Conservation (phyloP, 495 filamentous ascomycete species). For the Xylona heveae region DNA sequence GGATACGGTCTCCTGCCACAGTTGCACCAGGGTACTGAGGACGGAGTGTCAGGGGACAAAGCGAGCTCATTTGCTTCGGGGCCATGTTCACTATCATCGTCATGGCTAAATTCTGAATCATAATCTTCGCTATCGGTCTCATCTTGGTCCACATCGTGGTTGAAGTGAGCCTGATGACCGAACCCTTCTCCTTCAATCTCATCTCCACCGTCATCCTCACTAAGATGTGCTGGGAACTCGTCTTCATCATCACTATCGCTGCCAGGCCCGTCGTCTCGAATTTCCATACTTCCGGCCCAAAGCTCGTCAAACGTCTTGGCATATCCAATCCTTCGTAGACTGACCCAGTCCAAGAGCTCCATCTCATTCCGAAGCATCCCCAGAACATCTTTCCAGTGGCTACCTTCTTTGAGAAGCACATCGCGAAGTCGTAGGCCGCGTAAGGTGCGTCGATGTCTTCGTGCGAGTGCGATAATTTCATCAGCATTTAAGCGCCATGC, state of each 20-base stretch:
- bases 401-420: slow-evolving; percentile 33
- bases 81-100: slow-evolving; percentile 13
- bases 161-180: no score
- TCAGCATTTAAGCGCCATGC: slow-evolving; percentile 36
- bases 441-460: slow-evolving; percentile 32
- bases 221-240: slow-evolving; percentile 6
- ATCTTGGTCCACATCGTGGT: slow-evolving; percentile 10
- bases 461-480: slow-evolving; percentile 34
- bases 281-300: slow-evolving; percentile 18
- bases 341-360: slow-evolving; percentile 34
- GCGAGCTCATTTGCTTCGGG: slow-evolving; percentile 18
- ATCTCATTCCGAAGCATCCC: slow-evolving; percentile 33
- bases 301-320: slow-evolving; percentile 28
- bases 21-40: slow-evolving; percentile 24
- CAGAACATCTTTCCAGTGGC: slow-evolving; percentile 39
- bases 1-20: slow-evolving; percentile 16
- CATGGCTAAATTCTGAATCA: slow-evolving; percentile 10
- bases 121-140: slow-evolving; percentile 8
- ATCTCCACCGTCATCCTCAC: slow-evolving; percentile 7
- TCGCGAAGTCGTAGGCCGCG: slow-evolving; percentile 34
- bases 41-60: slow-evolving; percentile 19
- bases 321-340: slow-evolving; percentile 40
- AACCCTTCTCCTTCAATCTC: slow-evolving; percentile 13
- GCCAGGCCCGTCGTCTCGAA: slow-evolving; percentile 20
- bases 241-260: slow-evolving; percentile 18